Percentiles rank a stretch among this genome's conserved stretches.
These are phyloP conservation scores for Botrytis hyacinthi DNA, from an alignment of 2,329 filamentous ascomycete species.

Conservation along the genomic window DNA sequence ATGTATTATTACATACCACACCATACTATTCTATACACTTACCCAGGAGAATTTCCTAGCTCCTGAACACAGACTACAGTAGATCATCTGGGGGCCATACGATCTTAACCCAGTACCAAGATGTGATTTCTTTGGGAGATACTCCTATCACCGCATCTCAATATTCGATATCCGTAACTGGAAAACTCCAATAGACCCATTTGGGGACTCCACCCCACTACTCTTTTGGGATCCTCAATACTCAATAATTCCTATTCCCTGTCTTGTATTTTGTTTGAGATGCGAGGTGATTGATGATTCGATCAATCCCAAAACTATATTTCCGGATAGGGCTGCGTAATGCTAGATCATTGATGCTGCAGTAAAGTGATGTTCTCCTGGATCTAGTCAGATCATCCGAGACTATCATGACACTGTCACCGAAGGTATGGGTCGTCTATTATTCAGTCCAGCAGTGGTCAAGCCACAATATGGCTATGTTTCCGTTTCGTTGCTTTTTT, in stretches of 20 bases:
- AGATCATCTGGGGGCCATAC: background rate
- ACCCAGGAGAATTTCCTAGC: background rate
- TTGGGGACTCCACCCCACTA: slow-evolving; percentile 3
- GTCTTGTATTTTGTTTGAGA: slow-evolving; percentile 9
- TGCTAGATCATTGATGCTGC: slow-evolving; percentile 1
- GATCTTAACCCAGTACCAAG: background rate
- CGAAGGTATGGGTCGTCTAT: slow-evolving; percentile 7
- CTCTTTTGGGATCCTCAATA: slow-evolving; percentile 1
- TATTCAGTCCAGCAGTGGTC: slow-evolving; percentile 23
- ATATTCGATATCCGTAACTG: slow-evolving; percentile 10
- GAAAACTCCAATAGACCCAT: slow-evolving; percentile 10
- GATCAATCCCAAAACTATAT: background rate
- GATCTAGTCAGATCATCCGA: background rate
- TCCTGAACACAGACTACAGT: background rate
- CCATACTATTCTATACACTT: background rate
- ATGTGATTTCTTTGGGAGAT: background rate
- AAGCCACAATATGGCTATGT: slow-evolving; percentile 34
- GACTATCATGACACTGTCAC: background rate
- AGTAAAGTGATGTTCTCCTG: background rate
- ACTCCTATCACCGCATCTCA: background rate
- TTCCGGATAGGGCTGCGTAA: slow-evolving; percentile 11
- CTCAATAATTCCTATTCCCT: slow-evolving; percentile 14
- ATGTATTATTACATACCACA: slow-evolving; percentile 1
- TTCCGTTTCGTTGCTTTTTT: slow-evolving; percentile 7
- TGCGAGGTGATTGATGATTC: slow-evolving; percentile 11